These are phyloP conservation scores for Russula griseocarnosa DNA, from an alignment of 768 basidiomycete genomes.

Conservation along the genomic window DNA sequence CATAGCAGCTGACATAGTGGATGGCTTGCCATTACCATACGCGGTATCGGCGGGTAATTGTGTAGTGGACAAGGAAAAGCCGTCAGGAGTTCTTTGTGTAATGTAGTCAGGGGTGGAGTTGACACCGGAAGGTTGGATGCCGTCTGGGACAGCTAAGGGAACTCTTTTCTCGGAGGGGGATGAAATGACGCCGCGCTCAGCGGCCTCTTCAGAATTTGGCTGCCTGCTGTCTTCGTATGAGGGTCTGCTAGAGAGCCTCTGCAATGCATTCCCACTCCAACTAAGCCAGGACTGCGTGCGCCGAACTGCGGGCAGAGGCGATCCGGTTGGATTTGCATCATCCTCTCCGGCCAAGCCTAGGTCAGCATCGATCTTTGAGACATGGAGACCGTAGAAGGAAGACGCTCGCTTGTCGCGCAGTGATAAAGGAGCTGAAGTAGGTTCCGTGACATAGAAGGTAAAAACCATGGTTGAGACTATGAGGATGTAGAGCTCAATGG, in stretches of 20 bases:
- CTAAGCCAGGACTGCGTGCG: slow-evolving; percentile 40
- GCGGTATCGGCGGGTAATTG: background rate
- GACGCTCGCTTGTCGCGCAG: slow-evolving; percentile 24
- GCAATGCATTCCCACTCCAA: slow-evolving; percentile 17
- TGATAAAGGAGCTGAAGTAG: background rate
- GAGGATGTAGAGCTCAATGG: slow-evolving; percentile 58
- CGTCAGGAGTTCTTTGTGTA: background rate
- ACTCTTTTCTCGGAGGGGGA: slow-evolving; percentile 3
- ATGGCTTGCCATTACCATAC: background rate
- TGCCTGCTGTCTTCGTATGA: slow-evolving; percentile 32
- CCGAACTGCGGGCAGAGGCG: background rate
- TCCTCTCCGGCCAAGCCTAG: background rate
- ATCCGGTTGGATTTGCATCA: background rate
- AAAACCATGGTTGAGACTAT: slow-evolving; percentile 54
- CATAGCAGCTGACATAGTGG: background rate
- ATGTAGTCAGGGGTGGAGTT: slow-evolving; percentile 2
- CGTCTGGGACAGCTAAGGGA: slow-evolving; percentile 7
- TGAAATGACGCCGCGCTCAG: slow-evolving; percentile 33
- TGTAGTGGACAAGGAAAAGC: background rate
- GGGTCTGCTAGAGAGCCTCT: slow-evolving; percentile 32
- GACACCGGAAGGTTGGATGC: slow-evolving; percentile 14
- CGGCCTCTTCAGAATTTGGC: slow-evolving; percentile 36
- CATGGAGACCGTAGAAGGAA: slow-evolving; percentile 31
- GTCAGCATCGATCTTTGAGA: slow-evolving; percentile 13
- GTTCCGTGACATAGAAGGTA: slow-evolving; percentile 35